Evolutionary conservation across 768 basidiomycete species (phyloP).

Genomic region (Tricholoma terreum): DNA sequence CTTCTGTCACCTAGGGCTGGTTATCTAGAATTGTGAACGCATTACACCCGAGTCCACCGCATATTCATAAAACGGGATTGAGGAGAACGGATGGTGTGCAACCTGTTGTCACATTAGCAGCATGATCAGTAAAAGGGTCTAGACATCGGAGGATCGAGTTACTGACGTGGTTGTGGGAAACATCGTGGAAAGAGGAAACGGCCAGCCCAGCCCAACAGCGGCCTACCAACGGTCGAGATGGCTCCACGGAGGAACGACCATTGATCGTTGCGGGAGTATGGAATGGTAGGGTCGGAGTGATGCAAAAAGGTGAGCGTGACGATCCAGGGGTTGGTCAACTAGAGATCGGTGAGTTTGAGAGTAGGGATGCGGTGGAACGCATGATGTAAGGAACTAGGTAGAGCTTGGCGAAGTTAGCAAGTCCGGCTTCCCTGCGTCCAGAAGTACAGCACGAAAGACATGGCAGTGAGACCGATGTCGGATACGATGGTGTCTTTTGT

Average conservation of each 20-base stretch:
- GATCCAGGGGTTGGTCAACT: conserved; percentile 53
- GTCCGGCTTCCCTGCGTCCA: conserved; percentile 39
- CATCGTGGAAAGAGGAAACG: conserved; percentile 62
- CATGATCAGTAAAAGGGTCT: conserved; percentile 12
- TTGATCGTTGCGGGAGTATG: conserved; percentile 50
- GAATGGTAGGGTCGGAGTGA: conserved; percentile 53
- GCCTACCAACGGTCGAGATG: conserved; percentile 55
- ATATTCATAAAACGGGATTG: conserved; percentile 48
- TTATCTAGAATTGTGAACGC: conserved; percentile 39
- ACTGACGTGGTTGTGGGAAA: conserved; percentile 47
- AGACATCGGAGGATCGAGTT: no score
- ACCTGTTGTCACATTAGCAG: conserved; percentile 32
- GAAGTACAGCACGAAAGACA: conserved; percentile 37
- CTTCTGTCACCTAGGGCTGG: conserved; percentile 53
- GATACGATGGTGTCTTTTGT: conserved; percentile 45
- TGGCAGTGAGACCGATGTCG: conserved; percentile 43
- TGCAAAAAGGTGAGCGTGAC: conserved; percentile 65
- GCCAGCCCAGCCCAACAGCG: conserved; percentile 58
- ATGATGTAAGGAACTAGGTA: conserved; percentile 55
- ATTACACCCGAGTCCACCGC: not conserved
- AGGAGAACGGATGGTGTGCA: conserved; percentile 61
- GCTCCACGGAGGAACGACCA: conserved; percentile 62
- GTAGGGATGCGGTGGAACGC: conserved; percentile 12
- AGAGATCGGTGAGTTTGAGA: not conserved
- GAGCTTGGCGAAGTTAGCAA: conserved; percentile 37